These are phyloP conservation scores for Rhodamnia rubescens DNA, from an alignment of 345 rosid genomes.

Conservation along the genomic window DNA sequence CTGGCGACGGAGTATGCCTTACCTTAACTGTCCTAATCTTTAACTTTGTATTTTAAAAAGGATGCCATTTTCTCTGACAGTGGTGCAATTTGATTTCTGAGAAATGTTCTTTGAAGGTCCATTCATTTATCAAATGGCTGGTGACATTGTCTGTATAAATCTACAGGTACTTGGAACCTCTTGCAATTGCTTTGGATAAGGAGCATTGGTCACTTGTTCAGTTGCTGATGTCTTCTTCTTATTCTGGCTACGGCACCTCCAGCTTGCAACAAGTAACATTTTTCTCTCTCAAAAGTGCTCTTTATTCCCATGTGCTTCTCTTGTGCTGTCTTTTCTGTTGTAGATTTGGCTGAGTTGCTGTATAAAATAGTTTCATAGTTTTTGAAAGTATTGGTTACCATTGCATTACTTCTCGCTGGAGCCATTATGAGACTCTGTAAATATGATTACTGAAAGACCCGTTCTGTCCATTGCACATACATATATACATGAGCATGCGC, in stretches of 20 bases:
- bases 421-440: not conserved
- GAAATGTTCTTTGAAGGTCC: not conserved
- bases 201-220: constrained; percentile 98
- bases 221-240: constrained; percentile 77
- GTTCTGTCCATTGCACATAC: not conserved
- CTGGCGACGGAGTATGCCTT: constrained; percentile 79
- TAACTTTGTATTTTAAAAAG: not conserved
- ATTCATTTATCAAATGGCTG: not conserved
- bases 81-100: not conserved
- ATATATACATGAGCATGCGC: not conserved
- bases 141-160: not conserved
- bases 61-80: not conserved
- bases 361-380: not conserved
- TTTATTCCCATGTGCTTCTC: not conserved
- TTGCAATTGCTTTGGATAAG: constrained; percentile 78
- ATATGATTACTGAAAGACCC: not conserved
- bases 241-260: constrained; percentile 83
- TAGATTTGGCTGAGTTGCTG: not conserved
- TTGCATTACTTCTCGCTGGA: not conserved
- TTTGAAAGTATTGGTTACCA: not conserved
- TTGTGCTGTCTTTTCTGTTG: not conserved
- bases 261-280: constrained; percentile 73
- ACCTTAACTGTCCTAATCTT: not conserved
- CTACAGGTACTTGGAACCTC: constrained; percentile 87
- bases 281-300: not conserved